Evolutionary conservation across 768 basidiomycete genomes (phyloP), one percentile per base, ranked within the genome.

Genomic region (Lactifluus hygrophoroides): DNA sequence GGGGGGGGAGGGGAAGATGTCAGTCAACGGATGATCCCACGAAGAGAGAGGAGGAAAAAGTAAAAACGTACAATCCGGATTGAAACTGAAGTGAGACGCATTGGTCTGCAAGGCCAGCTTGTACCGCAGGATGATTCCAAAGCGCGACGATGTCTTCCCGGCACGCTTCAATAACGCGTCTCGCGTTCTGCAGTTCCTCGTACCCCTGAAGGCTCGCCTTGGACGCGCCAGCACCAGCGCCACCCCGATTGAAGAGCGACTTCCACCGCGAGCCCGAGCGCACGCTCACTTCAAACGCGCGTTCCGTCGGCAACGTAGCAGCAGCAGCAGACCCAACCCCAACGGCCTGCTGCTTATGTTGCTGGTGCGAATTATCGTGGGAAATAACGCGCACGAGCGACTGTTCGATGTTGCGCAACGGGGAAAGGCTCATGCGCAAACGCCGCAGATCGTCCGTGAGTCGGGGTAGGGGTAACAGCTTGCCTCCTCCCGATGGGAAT

Each of bases 341-440:
- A n/a, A n/a, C n/a, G n/a, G n/a, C n/a, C n/a, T n/a, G n/a, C n/a
- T n/a, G n/a, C n/a, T n/a, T n/a, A n/a, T n/a, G n/a, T n/a, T n/a
- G n/a, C n/a, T 71, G 34, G 56, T 61, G 54, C 16, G 53, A 56
- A 37, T 64, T 48, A 25, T 68, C 65, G 1, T 65, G 76, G 37
- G 77, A 75, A 32, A 84, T 71, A 42, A 72, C 69, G 55, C 69
- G 72, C 37, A 71, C 74, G 25, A 85, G 73, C 40, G 72, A 75
- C 28, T 77, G 72, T 68, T 84, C 82, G 14, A 84, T 80, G 60
- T 78, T 74, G 16, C 76, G 74, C 52, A 85, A 70, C 0, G 83
- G 84, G 0, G 76, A 76, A 7, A 86, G 73, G 35, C 77, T 73
- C 59, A 80, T 67, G 57, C 76, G 77, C 50, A 81, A 66, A 46